A percentile compares a stretch with the other conserved stretches of the same genome.
Conservation (phyloP, 2,329 filamentous ascomycete genomes). For the Cytospora paraplurivora region DNA sequence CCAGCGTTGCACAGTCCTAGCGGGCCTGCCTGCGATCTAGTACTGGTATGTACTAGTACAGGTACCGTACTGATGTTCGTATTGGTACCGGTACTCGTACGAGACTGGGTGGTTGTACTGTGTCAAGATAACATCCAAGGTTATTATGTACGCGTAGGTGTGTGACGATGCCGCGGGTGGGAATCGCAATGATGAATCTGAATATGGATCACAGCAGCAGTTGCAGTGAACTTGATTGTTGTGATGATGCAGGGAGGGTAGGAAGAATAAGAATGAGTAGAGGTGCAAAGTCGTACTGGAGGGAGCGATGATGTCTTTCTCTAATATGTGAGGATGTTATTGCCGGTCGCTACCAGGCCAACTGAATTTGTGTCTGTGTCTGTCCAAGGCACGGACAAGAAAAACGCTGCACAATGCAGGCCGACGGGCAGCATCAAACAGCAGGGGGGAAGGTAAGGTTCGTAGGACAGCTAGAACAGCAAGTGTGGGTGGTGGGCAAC, state of each 20-base stretch:
- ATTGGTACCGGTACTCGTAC: no score
- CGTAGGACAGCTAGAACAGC: constrained; percentile 7
- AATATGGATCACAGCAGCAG: no score
- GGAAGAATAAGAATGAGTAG: not conserved
- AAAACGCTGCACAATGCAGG: not conserved
- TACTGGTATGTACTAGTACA: not conserved
- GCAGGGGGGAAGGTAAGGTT: constrained; percentile 2
- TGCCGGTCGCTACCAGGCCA: constrained; percentile 22
- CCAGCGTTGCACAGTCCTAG: constrained; percentile 28
- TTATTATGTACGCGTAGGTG: no score
- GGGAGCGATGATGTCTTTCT: constrained; percentile 22
- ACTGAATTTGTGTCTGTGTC: not conserved
- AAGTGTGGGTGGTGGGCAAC: constrained; percentile 10
- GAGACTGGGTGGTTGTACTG: no score
- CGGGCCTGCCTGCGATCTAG: constrained; percentile 17
- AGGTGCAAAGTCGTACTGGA: constrained; percentile 8
- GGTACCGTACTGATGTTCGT: not conserved
- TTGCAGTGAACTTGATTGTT: no score
- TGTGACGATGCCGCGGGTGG: no score
- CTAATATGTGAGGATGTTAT: constrained; percentile 27
- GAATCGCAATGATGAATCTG: no score
- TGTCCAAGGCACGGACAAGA: constrained; percentile 13
- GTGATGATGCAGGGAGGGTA: not conserved
- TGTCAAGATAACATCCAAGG: no score
- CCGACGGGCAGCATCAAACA: constrained; percentile 7